These are phyloP conservation scores for Oropetium thomaeum DNA, from an alignment of 176 grass and related monocot species.

Conservation along the genomic window DNA sequence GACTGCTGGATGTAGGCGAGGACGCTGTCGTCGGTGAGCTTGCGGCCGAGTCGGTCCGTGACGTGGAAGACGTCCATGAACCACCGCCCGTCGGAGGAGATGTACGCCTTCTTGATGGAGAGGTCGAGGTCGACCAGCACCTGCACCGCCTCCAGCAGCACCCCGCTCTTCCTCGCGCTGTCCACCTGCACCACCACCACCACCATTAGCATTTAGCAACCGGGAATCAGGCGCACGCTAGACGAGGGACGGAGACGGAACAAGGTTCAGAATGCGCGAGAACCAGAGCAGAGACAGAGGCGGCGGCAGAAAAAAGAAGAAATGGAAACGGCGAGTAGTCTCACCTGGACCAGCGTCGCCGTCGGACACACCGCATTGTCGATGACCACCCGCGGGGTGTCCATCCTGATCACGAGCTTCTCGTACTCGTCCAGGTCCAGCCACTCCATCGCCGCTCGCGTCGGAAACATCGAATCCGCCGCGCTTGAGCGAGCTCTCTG, in stretches of 20 bases:
- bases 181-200: constrained; percentile 73
- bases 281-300: too few species aligned
- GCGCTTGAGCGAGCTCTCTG: too few species aligned
- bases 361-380: constrained; percentile 88
- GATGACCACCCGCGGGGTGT: constrained; percentile 77
- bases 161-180: constrained; percentile 68
- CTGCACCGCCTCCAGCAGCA: constrained; percentile 91
- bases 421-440: constrained; percentile 91
- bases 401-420: constrained; percentile 95
- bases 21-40: constrained; percentile 90
- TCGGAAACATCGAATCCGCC: not conserved
- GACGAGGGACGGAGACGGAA: too few species aligned
- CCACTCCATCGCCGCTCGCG: constrained; percentile 67
- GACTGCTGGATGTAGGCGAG: constrained; percentile 86
- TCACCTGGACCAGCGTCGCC: constrained; percentile 68
- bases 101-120: constrained; percentile 85
- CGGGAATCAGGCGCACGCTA: too few species aligned
- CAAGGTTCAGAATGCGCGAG: too few species aligned
- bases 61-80: constrained; percentile 99
- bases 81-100: constrained; percentile 93
- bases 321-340: not conserved
- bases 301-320: too few species aligned
- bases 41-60: constrained; percentile 72
- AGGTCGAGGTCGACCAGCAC: constrained; percentile 83
- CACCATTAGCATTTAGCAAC: too few species aligned